Conservation (phyloP, 2,329 filamentous ascomycete species). For the Fusarium tricinctum region DNA sequence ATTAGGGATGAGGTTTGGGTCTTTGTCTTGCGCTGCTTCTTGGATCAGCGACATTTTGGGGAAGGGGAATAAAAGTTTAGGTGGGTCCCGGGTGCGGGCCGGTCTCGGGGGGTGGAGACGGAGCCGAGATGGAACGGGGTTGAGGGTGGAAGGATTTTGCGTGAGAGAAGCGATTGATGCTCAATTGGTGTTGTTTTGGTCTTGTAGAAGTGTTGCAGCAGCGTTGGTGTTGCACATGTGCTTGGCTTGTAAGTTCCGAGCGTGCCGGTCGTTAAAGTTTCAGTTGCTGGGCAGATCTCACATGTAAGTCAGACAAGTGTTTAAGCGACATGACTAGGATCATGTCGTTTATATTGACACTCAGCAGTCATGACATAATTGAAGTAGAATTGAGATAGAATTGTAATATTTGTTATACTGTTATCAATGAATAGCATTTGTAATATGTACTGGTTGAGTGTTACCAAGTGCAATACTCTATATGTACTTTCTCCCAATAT, state of each 20-base stretch:
- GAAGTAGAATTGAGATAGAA: not conserved
- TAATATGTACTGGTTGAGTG: not conserved
- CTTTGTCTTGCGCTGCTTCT: conserved; percentile 16
- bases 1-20: conserved; percentile 8
- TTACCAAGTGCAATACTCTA: not conserved
- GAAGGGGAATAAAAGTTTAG: conserved; percentile 19
- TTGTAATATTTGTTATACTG: not conserved
- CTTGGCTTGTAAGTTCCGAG: conserved; percentile 23
- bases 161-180: conserved; percentile 1
- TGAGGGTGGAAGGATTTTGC: not conserved
- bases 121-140: conserved; percentile 29
- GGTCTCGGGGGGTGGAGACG: conserved; percentile 41
- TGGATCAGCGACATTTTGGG: conserved; percentile 25
- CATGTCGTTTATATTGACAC: not conserved
- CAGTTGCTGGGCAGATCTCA: conserved; percentile 15
- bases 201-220: not conserved
- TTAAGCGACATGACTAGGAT: not conserved
- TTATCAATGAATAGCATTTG: too few relatives aligned
- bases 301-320: conserved; percentile 2
- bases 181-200: not conserved
- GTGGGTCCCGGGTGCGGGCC: conserved; percentile 38
- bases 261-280: conserved; percentile 24
- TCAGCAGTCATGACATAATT: not conserved
- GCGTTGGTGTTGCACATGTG: conserved; percentile 4
- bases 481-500: not conserved